Conservation (phyloP, 2,329 filamentous ascomycete species). For the Pseudogymnoascus sp. region DNA sequence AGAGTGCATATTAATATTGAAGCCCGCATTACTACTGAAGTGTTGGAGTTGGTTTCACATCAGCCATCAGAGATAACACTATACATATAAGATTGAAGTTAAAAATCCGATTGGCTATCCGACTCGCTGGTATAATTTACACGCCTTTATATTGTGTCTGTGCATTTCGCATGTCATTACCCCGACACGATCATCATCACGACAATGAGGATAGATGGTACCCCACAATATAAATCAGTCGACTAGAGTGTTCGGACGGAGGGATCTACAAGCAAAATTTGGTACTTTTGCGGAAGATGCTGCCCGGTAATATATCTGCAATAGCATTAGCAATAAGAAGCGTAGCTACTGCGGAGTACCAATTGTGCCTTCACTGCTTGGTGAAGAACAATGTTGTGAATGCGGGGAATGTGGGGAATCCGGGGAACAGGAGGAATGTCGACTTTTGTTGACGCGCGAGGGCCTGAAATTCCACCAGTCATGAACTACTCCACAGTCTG, state of each 20-base stretch:
- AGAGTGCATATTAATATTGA: too few species aligned
- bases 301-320: background rate
- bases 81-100: too few species aligned
- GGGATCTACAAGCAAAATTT: background rate
- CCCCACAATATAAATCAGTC: too few species aligned
- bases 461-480: background rate
- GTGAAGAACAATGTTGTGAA: background rate
- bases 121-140: too few species aligned
- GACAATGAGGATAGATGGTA: background rate
- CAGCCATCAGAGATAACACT: too few species aligned
- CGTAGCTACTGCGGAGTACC: background rate
- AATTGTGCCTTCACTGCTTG: background rate
- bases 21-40: too few species aligned
- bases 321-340: background rate
- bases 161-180: background rate
- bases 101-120: too few species aligned
- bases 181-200: background rate
- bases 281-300: background rate
- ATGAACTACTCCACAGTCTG: background rate
- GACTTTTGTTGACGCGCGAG: too few species aligned
- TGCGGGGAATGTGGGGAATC: background rate
- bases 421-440: too few species aligned
- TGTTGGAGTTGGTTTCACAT: too few species aligned
- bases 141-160: too few species aligned
- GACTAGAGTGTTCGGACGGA: background rate